Evolutionary conservation across 1,139 yeast species (phyloP), one percentile per base, ranked within the genome.

Genomic region (Zygoascus sp.): DNA sequence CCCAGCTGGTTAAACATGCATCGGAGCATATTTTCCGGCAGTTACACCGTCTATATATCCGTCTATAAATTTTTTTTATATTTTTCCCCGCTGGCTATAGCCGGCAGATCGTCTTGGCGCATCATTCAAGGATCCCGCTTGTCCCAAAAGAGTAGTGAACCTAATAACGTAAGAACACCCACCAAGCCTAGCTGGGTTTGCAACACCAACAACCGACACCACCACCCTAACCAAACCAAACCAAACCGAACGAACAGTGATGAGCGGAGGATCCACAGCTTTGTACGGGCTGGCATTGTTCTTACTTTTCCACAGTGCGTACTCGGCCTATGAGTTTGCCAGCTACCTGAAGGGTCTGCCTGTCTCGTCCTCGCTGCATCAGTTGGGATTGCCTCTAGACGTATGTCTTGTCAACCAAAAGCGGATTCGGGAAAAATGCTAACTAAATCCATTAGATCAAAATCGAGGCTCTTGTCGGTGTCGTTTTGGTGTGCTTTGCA

Each of bases 251-350:
- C 28, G n/a, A n/a, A n/a, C 28, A 25, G 28, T 30, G n/a, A 32
- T 30, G 36, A 32, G 34, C 39, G 13, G 40, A 3, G 17, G 41
- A 2, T 48, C 57, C 19, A 37, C 34, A 10, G 21, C 49, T 17
- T 42, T 55, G 5, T 53, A 54, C 16, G 30, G 50, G 4, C 35
- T 57, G 10, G 60, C 67, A 3, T 50, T 48, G 9, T 32, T 59
- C 38, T 51, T 63, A n/a, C 53, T 66, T 28, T 35, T 58, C 16
- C 70, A 66, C 49, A 50, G 63, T 10, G 63, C 64, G 3, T 66
- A 64, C 46, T 66, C 70, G 15, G 62, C 66, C n/a, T 61, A 62
- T 45, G 70, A 66, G 50, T 60, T 59, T 46, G 59, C 63, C 9
- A 51, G 56, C 40, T 49, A 58, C 43, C 48, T 58, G 40, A 62